Conservation (phyloP, 768 basidiomycete genomes). For the Trametes gibbosa region DNA sequence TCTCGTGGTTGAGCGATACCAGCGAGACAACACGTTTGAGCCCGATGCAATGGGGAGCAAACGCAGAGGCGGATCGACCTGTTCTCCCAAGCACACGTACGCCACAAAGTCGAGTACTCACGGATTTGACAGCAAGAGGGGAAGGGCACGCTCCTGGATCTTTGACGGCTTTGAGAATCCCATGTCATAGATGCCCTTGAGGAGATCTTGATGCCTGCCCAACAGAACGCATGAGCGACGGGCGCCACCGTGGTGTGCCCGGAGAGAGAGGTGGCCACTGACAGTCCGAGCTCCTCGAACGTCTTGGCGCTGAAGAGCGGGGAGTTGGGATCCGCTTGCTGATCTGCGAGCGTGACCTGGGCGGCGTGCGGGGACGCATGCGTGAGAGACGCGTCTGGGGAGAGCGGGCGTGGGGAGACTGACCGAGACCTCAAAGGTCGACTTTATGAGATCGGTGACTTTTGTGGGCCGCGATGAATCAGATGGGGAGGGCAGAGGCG, state of each 20-base stretch:
- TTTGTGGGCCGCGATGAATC: background rate
- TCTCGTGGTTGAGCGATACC: no score
- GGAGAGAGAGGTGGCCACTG: constrained; percentile 37
- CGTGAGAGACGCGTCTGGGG: constrained; percentile 5
- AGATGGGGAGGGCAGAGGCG: background rate
- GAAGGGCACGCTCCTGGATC: constrained; percentile 96
- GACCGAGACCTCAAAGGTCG: constrained; percentile 83
- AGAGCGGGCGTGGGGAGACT: constrained; percentile 25
- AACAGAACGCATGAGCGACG: constrained; percentile 5
- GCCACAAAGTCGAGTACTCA: constrained; percentile 38
- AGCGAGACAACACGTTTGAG: no score
- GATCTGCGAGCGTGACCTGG: constrained; percentile 94
- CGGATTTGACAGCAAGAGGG: constrained; percentile 88
- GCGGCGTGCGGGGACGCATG: background rate
- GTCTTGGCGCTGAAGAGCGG: constrained; percentile 91
- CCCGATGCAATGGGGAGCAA: no score
- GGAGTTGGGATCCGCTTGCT: constrained; percentile 94
- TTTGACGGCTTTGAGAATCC: constrained; percentile 98
- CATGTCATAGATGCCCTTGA: constrained; percentile 93
- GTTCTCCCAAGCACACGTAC: no score
- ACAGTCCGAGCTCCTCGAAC: constrained; percentile 96
- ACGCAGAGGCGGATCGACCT: no score
- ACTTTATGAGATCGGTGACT: constrained; percentile 59
- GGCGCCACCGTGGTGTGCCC: constrained; percentile 65
- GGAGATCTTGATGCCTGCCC: constrained; percentile 73